Base-by-base conservation (phyloP, 148 eudicot species). In the Hydrangea macrophylla region DNA sequence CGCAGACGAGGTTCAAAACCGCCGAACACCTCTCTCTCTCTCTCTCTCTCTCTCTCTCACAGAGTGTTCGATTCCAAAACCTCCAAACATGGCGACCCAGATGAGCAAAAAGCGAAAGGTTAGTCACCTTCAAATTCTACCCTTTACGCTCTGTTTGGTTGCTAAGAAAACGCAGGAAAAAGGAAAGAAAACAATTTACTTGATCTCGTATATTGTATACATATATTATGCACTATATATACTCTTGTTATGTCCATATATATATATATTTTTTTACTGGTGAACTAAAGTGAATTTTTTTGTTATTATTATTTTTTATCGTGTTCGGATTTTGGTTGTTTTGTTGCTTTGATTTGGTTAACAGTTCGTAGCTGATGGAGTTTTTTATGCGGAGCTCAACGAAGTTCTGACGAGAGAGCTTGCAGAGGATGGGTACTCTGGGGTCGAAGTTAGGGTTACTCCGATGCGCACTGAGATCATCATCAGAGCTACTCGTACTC, bases 381-480 rank as follows among this genome's bases (percentile, higher is more conserved):
- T 75, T n/a, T 69, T 75, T 39, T 75, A 54, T 35, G 78, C 78
- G 2, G 78, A 75, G 69, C 44, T 75, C 53, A 75, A 75, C 60
- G 78, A 75, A 25, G 78, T 75, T n/a, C 62, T 75, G 65, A 75
- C 70, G 10, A 67, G 78, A 50, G 78, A 75, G 74, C 62, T 69
- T 24, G 74, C 78, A 3, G 78, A 75, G 70, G 78, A 75, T 64
- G 78, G 78, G 7, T 75, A 75, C 78, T 75, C 78, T 9, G 78
- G 78, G 5, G 78, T 75, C 27, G 73, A 75, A 54, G 78, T 75
- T 20, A 64, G 78, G 58, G 78, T 75, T 55, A 75, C 79, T 15
- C 79, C 78, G n/a, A 62, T 67, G 86, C 68, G 86, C 7, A 83
- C 86, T 39, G 86, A 83, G 73, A 83, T 83, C 53, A 80, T 83